phyloP scores from a whole-genome alignment of 2,329 filamentous ascomycete genomes.

The Fusarium goolgardi region DNA sequence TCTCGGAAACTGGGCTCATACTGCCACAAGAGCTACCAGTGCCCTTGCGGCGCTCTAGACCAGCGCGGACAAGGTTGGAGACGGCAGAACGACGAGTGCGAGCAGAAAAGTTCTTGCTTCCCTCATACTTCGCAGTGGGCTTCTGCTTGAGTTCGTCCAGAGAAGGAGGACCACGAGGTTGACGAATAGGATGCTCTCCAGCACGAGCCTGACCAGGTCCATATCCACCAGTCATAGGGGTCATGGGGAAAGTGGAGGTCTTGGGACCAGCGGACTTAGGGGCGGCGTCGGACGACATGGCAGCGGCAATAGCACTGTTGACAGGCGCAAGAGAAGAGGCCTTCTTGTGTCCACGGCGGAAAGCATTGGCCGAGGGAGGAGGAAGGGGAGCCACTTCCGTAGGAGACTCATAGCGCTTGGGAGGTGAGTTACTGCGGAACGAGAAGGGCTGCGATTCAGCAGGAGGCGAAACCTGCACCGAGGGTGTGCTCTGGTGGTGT shows the following conservation, averaged over 20 bases:
- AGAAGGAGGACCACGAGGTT: conserved; percentile 90
- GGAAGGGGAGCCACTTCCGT: conserved; percentile 77
- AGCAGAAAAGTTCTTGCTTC: conserved; percentile 96
- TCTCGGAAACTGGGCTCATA: conserved; percentile 91
- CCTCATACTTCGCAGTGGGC: conserved; percentile 92
- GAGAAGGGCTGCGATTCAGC: conserved; percentile 65
- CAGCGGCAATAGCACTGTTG: conserved; percentile 61
- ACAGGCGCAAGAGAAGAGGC: conserved; percentile 77
- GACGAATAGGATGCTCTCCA: conserved; percentile 92
- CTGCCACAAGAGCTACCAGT: conserved; percentile 78
- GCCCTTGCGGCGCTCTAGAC: conserved; percentile 84
- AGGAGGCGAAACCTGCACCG: conserved; percentile 85
- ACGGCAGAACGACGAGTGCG: conserved; percentile 93
- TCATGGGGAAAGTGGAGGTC: conserved; percentile 81
- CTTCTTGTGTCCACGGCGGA: conserved; percentile 95
- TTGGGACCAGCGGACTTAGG: conserved; percentile 77
- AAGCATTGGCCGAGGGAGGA: conserved; percentile 88
- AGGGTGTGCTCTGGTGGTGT: conserved; percentile 65
- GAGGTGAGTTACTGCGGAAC: conserved; percentile 73
- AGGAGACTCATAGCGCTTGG: conserved; percentile 75
- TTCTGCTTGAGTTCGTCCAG: conserved; percentile 91
- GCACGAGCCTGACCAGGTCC: conserved; percentile 92
- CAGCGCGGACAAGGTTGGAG: conserved; percentile 89
- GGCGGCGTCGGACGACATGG: conserved; percentile 54
- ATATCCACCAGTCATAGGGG: conserved; percentile 85